phyloP scores from a whole-genome alignment of 495 filamentous ascomycete species.

The Diplogelasinospora grovesii region DNA sequence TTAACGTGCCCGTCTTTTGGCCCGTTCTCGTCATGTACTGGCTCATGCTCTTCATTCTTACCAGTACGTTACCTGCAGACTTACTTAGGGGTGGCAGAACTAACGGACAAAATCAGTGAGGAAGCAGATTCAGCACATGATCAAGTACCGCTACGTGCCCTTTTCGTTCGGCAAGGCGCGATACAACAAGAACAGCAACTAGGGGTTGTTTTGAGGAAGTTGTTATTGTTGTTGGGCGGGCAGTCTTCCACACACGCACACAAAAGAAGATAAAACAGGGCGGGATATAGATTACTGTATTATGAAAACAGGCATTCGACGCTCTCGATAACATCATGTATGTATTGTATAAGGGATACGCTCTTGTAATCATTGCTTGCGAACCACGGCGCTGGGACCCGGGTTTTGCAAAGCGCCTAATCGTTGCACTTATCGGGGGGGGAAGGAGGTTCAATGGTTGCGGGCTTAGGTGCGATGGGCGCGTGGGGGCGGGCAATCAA shows the following conservation, averaged over 20 bases:
- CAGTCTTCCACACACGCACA: neutral
- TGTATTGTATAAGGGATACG: slow-evolving; percentile 11
- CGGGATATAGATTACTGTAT: slow-evolving; percentile 12
- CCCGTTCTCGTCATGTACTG: slow-evolving; percentile 97
- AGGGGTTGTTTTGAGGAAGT: slow-evolving; percentile 4
- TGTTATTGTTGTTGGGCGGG: neutral
- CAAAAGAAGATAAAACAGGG: neutral
- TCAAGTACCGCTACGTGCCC: slow-evolving; percentile 98
- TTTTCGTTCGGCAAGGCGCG: slow-evolving; percentile 89
- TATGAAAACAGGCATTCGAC: slow-evolving; percentile 11
- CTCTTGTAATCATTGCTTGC: slow-evolving; percentile 8
- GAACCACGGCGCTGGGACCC: slow-evolving; percentile 9
- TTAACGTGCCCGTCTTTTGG: slow-evolving; percentile 98
- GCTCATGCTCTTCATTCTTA: slow-evolving; percentile 90
- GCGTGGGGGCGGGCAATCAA: too few species aligned
- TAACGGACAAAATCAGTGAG: slow-evolving; percentile 65
- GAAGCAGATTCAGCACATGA: slow-evolving; percentile 99
- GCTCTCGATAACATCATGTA: slow-evolving; percentile 15
- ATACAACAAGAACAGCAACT: slow-evolving; percentile 56
- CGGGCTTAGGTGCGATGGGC: slow-evolving; percentile 1
- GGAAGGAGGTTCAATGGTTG: slow-evolving; percentile 3
- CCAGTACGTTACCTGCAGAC: slow-evolving; percentile 60
- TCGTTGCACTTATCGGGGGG: slow-evolving; percentile 7
- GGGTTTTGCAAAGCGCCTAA: slow-evolving; percentile 11
- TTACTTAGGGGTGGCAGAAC: neutral